These are phyloP conservation scores for Rhizopus delemar DNA, from an alignment of 371 early-diverging fungal genomes.

Conservation along the genomic window DNA sequence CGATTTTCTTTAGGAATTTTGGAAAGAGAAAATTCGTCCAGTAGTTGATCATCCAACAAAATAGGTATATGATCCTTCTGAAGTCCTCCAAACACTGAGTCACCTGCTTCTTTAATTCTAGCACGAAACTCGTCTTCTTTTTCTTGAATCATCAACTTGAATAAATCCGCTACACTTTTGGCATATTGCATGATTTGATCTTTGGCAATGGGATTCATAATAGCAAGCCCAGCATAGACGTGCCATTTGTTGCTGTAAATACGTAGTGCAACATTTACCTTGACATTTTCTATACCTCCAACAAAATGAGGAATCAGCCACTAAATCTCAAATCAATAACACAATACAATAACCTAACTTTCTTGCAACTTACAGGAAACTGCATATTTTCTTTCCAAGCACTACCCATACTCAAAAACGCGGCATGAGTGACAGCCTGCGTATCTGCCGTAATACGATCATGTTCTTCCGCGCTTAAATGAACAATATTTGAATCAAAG, in stretches of 20 bases:
- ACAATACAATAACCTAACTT: background rate
- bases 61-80: conserved; percentile 64
- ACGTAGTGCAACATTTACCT: conserved; percentile 86
- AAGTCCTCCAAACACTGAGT: conserved; percentile 83
- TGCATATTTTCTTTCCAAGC: conserved; percentile 85
- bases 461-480: conserved; percentile 81
- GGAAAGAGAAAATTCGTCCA: conserved; percentile 89
- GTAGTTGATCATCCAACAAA: conserved; percentile 75
- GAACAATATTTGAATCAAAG: conserved; percentile 80
- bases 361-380: conserved; percentile 68
- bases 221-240: conserved; percentile 93
- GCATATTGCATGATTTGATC: conserved; percentile 88
- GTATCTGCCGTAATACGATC: conserved; percentile 97
- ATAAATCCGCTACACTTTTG: conserved; percentile 82
- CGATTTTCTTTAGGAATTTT: conserved; percentile 76
- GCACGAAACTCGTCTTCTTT: conserved; percentile 75
- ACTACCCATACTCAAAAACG: conserved; percentile 91
- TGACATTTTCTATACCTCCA: conserved; percentile 95
- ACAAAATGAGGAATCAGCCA: conserved; percentile 87
- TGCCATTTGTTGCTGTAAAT: conserved; percentile 97
- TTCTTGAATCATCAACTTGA: conserved; percentile 92
- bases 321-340: conserved; percentile 26
- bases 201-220: conserved; percentile 89
- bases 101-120: conserved; percentile 75
- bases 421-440: conserved; percentile 95